These are phyloP conservation scores for Gynostemma pentaphyllum DNA, from an alignment of 306 rosid genomes.

Conservation along the genomic window DNA sequence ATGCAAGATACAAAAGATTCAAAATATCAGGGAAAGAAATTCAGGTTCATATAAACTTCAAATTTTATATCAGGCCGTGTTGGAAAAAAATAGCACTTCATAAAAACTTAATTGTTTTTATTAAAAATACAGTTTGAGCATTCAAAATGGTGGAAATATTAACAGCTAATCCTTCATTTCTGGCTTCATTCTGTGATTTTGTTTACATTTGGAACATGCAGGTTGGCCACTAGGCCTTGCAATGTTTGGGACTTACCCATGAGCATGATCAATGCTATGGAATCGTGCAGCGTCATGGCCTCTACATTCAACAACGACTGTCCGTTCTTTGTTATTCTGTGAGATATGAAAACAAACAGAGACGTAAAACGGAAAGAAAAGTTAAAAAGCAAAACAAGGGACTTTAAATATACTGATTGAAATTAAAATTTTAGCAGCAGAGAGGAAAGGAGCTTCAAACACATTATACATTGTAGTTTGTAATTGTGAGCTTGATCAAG, in stretches of 20 bases:
- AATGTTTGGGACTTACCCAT: slow-evolving; percentile 44
- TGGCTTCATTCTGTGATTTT: background rate
- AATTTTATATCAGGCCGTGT: background rate
- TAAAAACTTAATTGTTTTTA: background rate
- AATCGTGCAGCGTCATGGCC: slow-evolving; percentile 95
- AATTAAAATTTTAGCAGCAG: background rate
- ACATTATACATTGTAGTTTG: slow-evolving; percentile 58
- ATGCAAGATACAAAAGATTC: background rate
- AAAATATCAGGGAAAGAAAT: background rate
- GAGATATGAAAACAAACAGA: slow-evolving; percentile 8
- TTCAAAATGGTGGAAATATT: background rate
- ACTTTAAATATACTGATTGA: background rate
- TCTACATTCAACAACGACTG: slow-evolving; percentile 64
- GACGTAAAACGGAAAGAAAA: slow-evolving; percentile 2
- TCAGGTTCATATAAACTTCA: background rate
- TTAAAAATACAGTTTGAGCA: background rate
- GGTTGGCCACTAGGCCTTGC: background rate
- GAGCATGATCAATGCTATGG: slow-evolving; percentile 59
- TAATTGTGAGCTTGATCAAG: slow-evolving; percentile 79
- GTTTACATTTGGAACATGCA: background rate
- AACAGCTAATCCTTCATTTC: background rate
- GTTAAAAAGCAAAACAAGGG: background rate
- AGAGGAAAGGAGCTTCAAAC: background rate
- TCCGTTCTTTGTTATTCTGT: slow-evolving; percentile 62
- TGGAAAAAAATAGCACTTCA: background rate